Conservation (phyloP, 495 filamentous ascomycete species). For the Penicillium pancosmium region DNA sequence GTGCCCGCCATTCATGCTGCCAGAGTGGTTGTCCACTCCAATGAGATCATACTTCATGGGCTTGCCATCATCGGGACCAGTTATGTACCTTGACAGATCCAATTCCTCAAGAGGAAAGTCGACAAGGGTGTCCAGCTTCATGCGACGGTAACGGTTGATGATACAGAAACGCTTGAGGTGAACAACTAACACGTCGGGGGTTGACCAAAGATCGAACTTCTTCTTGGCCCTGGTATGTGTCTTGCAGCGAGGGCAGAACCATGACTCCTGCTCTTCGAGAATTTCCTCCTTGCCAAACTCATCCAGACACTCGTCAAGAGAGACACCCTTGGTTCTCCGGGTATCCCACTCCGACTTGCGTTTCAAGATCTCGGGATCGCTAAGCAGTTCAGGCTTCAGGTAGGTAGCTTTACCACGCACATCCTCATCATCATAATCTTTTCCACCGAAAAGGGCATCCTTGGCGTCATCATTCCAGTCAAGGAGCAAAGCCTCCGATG, state of each 20-base stretch:
- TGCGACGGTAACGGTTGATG: constrained; percentile 62
- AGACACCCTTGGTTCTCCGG: constrained; percentile 73
- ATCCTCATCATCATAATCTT: constrained; percentile 35
- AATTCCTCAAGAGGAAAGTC: constrained; percentile 89
- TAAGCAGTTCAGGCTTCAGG: constrained; percentile 49
- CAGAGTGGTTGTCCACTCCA: constrained; percentile 93
- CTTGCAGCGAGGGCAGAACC: constrained; percentile 96
- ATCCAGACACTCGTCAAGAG: constrained; percentile 86
- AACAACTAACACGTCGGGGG: constrained; percentile 89
- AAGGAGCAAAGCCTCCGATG: constrained; percentile 80
- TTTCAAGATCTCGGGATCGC: constrained; percentile 68
- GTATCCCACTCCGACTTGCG: constrained; percentile 59
- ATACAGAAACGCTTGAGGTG: constrained; percentile 93
- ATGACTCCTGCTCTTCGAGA: constrained; percentile 89
- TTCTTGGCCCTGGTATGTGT: constrained; percentile 89
- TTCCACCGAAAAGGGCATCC: constrained; percentile 70
- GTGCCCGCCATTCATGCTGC: constrained; percentile 88
- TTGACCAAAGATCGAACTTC: constrained; percentile 95
- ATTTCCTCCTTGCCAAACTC: constrained; percentile 93
- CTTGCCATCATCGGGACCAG: constrained; percentile 75
- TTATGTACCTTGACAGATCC: constrained; percentile 78
- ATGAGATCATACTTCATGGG: constrained; percentile 86
- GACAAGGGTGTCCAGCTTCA: constrained; percentile 85
- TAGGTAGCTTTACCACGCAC: constrained; percentile 58
- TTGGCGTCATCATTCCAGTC: constrained; percentile 74